These are phyloP conservation scores for Rhodotorula sp. DNA, from an alignment of 1,284 basidiomycete genomes.

Conservation along the genomic window DNA sequence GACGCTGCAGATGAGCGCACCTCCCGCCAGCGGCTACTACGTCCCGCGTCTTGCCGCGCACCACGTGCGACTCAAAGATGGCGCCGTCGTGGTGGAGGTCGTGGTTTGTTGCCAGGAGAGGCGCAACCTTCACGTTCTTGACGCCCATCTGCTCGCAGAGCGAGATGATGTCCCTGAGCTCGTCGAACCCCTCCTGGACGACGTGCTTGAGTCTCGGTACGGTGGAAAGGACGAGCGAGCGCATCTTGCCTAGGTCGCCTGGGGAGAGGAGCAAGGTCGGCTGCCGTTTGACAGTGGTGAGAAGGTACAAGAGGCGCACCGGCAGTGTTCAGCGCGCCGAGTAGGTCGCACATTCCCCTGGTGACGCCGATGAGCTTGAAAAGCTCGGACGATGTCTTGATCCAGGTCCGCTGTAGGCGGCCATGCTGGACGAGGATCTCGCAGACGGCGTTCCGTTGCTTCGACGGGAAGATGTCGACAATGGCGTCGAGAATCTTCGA, in stretches of 20 bases:
- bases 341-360: constrained; percentile 34
- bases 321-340: constrained; percentile 30
- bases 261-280: neutral
- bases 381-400: constrained; percentile 44
- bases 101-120: constrained; percentile 51
- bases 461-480: constrained; percentile 32
- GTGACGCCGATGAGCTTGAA: constrained; percentile 42
- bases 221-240: constrained; percentile 15
- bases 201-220: constrained; percentile 32
- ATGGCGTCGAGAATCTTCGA: constrained; percentile 42
- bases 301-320: constrained; percentile 17
- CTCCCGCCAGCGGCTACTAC: constrained; percentile 56
- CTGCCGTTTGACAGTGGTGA: neutral
- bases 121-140: constrained; percentile 55
- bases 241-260: constrained; percentile 32
- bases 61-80: constrained; percentile 58
- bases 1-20: constrained; percentile 31
- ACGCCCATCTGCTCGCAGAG: constrained; percentile 56
- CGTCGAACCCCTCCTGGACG: constrained; percentile 39
- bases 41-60: constrained; percentile 54
- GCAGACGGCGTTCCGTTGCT: constrained; percentile 27
- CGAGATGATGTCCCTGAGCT: constrained; percentile 50
- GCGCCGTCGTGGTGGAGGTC: constrained; percentile 57
- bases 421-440: constrained; percentile 44
- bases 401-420: constrained; percentile 39